phyloP scores from a whole-genome alignment of 2,329 filamentous ascomycete species.

The Lasiodiplodia theobromae region DNA sequence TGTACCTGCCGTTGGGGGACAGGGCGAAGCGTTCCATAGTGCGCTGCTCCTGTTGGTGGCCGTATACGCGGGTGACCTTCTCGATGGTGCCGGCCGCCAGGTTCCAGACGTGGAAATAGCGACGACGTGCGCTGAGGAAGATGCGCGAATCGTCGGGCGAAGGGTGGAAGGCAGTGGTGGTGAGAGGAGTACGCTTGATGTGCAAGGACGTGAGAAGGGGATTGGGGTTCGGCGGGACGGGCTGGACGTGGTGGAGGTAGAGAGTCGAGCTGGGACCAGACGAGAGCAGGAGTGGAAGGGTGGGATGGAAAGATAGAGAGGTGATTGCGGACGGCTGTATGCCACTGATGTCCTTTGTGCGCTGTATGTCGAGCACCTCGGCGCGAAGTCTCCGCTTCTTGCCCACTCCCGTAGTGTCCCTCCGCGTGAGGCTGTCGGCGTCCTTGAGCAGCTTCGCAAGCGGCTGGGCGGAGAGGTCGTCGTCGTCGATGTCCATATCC shows the following conservation, averaged over 20 bases:
- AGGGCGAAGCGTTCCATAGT: slow-evolving; percentile 91
- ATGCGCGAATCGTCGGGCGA: slow-evolving; percentile 75
- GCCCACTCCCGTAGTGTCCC: slow-evolving; percentile 53
- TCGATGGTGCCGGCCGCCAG: slow-evolving; percentile 80
- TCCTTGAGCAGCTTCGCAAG: slow-evolving; percentile 82
- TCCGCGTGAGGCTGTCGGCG: slow-evolving; percentile 68
- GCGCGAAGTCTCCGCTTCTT: slow-evolving; percentile 79
- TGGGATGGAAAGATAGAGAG: slow-evolving; percentile 87
- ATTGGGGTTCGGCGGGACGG: slow-evolving; percentile 78
- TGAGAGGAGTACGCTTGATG: slow-evolving; percentile 81
- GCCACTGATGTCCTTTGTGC: slow-evolving; percentile 83
- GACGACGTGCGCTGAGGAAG: slow-evolving; percentile 85
- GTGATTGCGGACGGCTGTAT: slow-evolving; percentile 80
- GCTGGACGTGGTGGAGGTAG: slow-evolving; percentile 87
- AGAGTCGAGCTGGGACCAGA: slow-evolving; percentile 85
- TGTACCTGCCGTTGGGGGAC: slow-evolving; percentile 84
- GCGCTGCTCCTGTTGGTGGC: slow-evolving; percentile 81
- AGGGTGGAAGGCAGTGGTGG: slow-evolving; percentile 79
- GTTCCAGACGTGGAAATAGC: slow-evolving; percentile 96
- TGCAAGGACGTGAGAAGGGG: slow-evolving; percentile 91
- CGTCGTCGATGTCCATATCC: slow-evolving; percentile 59
- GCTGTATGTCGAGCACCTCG: slow-evolving; percentile 89
- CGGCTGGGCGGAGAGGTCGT: slow-evolving; percentile 71
- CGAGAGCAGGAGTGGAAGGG: slow-evolving; percentile 86
- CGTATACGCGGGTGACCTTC: slow-evolving; percentile 78